Evolutionary conservation across 2,329 filamentous ascomycete genomes (phyloP), one percentile per base, ranked within the genome.

Genomic region (Aspergillus glaucus): DNA sequence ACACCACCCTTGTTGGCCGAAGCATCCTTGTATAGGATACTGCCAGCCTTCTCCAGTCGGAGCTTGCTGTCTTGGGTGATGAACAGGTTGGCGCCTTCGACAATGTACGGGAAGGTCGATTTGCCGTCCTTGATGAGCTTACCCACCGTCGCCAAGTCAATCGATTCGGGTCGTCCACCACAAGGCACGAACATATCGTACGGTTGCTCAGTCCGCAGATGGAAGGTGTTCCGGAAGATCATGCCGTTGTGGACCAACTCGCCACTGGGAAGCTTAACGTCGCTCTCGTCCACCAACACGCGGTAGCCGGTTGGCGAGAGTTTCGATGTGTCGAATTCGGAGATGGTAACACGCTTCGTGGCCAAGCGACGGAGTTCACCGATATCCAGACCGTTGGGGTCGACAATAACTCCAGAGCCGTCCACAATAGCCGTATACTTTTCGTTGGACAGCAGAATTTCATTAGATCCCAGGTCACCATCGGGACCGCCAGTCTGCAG

Each of bases 1-100:
- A 98, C 93, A 68, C 93, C 93, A 56, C 93, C 93, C 79, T 98
- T 98, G 81, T 98, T 98, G 49, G 92, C 91, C 34, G 89, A 95
- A 4, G 93, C 93, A 69, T 98, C 93, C 76, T 98, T 98, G 84
- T 90, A 96, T 37, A 98, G 73, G 61, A 97, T 83, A 65, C 89
- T 94, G 51, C 93, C 93, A n/a, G 92, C 91, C 60, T 89, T 86
- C 74, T 98, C 93, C 12, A 98, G 82, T 21, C 90, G 87, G 48
- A 97, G 80, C 76, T 97, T 97, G 61, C 92, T 92, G 62, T 98
- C 93, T 71, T 98, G 93, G 0, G 93, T 96, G 73, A 98, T 94
- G 80, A 98, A 98, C 47, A 98, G 78, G 69, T 97, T 98, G 70
- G 93, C 93, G 46, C 93, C 93, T 73, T 98, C 93, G 41, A 98